These are phyloP conservation scores for Leccinum imitatum DNA, from an alignment of 768 basidiomycete genomes.

Conservation along the genomic window DNA sequence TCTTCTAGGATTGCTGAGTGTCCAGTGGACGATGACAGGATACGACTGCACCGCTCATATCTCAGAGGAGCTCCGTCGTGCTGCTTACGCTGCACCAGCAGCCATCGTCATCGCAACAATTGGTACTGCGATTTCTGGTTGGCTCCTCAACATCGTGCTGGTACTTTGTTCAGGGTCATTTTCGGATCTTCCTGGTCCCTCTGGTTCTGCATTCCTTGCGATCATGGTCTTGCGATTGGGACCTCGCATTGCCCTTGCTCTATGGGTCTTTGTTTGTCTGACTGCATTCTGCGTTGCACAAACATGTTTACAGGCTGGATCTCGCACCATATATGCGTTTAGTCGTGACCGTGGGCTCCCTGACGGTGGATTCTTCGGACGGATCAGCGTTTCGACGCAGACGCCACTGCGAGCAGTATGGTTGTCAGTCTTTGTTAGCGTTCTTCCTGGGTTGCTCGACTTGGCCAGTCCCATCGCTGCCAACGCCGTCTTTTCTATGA, in stretches of 20 bases:
- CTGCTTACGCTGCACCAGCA: slow-evolving; percentile 46
- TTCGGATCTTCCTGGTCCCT: slow-evolving; percentile 48
- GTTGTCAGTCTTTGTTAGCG: slow-evolving; percentile 43
- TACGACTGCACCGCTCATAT: slow-evolving; percentile 29
- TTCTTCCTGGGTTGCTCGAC: slow-evolving; percentile 48
- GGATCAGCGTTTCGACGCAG: slow-evolving; percentile 43
- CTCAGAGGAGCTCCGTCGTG: slow-evolving; percentile 50
- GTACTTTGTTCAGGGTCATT: slow-evolving; percentile 58
- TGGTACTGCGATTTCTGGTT: slow-evolving; percentile 52
- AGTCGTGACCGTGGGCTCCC: slow-evolving; percentile 54
- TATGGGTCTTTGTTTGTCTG: slow-evolving; percentile 60
- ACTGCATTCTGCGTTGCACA: slow-evolving; percentile 64
- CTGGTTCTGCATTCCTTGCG: slow-evolving; percentile 55
- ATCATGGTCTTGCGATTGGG: slow-evolving; percentile 59
- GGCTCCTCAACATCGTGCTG: slow-evolving; percentile 65
- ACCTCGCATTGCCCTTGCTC: slow-evolving; percentile 44
- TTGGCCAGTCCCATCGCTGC: slow-evolving; percentile 53
- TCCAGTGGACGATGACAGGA: slow-evolving; percentile 47
- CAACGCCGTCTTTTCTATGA: slow-evolving; percentile 58
- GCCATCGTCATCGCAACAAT: slow-evolving; percentile 46
- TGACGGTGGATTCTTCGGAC: slow-evolving; percentile 57
- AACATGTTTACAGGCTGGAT: slow-evolving; percentile 50
- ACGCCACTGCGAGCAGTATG: slow-evolving; percentile 60
- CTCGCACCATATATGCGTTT: slow-evolving; percentile 60
- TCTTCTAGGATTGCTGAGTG: slow-evolving; percentile 46